Conservation (phyloP, 192 early-diverging fungal species). For the Haplosporangium gracile region DNA sequence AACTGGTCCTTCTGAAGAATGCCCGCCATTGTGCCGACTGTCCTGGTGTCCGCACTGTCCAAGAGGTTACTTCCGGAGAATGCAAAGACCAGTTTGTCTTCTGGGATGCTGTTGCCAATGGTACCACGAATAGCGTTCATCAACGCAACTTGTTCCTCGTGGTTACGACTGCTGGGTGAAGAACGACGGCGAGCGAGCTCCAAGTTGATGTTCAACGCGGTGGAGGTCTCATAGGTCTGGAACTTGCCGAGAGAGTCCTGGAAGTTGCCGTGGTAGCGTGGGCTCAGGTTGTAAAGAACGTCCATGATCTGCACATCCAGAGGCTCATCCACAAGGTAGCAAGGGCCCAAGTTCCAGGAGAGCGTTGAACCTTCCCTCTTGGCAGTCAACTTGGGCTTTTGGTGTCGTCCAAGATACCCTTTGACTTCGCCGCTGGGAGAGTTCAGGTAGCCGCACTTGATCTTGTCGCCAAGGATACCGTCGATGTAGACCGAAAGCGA, state of each 20-base stretch:
- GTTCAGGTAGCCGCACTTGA: constrained; percentile 70
- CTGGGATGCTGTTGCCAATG: constrained; percentile 63
- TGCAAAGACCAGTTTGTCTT: constrained; percentile 75
- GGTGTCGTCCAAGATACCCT: constrained; percentile 60
- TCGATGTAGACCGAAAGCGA: constrained; percentile 73
- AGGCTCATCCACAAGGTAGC: constrained; percentile 72
- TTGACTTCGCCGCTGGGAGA: constrained; percentile 54
- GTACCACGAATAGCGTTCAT: constrained; percentile 67
- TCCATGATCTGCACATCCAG: constrained; percentile 72
- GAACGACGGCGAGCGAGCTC: constrained; percentile 55
- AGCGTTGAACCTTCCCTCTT: constrained; percentile 50
- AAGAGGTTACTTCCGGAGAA: constrained; percentile 68
- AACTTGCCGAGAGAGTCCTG: constrained; percentile 76
- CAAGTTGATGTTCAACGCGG: constrained; percentile 64
- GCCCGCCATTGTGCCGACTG: constrained; percentile 38
- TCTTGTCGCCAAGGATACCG: constrained; percentile 66
- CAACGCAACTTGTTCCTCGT: constrained; percentile 65
- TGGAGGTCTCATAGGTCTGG: constrained; percentile 76
- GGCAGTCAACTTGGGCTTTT: constrained; percentile 48
- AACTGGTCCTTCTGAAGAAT: constrained; percentile 48
- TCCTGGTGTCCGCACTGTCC: constrained; percentile 54
- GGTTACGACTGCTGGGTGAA: constrained; percentile 50
- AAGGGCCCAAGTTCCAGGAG: constrained; percentile 75
- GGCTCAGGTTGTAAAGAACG: constrained; percentile 73
- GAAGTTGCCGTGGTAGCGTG: constrained; percentile 73